Conservation (phyloP, 176 grass and related monocot species). For the Eragrostis curvula region DNA sequence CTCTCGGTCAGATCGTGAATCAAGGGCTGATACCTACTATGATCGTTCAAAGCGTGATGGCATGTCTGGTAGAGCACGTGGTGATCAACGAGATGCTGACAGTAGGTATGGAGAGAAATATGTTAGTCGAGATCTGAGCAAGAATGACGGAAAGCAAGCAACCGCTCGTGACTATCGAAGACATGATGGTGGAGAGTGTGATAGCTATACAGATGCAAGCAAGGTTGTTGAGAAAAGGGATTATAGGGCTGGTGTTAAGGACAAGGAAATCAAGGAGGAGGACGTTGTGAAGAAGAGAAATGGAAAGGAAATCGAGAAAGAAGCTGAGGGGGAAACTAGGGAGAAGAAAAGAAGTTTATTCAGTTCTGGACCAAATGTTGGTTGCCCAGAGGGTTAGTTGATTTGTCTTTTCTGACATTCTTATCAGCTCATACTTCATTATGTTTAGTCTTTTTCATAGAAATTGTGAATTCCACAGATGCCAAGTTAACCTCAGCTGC, state of each 20-base stretch:
- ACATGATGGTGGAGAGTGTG: constrained; percentile 45
- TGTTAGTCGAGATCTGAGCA: constrained; percentile 49
- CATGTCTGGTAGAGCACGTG: constrained; percentile 52
- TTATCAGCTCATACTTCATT: constrained; percentile 19
- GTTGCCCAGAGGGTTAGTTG: constrained; percentile 36
- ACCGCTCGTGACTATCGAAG: constrained; percentile 23
- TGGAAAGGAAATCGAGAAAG: constrained; percentile 71
- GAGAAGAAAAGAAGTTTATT: constrained; percentile 64
- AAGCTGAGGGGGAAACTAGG: constrained; percentile 47
- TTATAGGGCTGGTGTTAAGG: constrained; percentile 35
- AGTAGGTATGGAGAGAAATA: constrained; percentile 43
- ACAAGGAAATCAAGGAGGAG: constrained; percentile 57
- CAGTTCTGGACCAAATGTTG: constrained; percentile 50
- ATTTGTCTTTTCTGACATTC: constrained; percentile 22
- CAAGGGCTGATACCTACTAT: constrained; percentile 51
- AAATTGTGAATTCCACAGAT: constrained; percentile 41
- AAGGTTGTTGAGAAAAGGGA: constrained; percentile 48
- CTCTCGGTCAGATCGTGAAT: constrained; percentile 57
- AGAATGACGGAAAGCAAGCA: constrained; percentile 58
- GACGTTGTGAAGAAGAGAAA: constrained; percentile 49
- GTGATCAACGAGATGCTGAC: constrained; percentile 50
- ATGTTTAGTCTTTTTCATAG: background rate
- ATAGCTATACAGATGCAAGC: constrained; percentile 49
- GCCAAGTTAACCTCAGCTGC: constrained; percentile 33
- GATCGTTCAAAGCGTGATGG: constrained; percentile 45